Conservation (phyloP, 352 stramenopile genomes). For the Thraustochytrium sp. region DNA sequence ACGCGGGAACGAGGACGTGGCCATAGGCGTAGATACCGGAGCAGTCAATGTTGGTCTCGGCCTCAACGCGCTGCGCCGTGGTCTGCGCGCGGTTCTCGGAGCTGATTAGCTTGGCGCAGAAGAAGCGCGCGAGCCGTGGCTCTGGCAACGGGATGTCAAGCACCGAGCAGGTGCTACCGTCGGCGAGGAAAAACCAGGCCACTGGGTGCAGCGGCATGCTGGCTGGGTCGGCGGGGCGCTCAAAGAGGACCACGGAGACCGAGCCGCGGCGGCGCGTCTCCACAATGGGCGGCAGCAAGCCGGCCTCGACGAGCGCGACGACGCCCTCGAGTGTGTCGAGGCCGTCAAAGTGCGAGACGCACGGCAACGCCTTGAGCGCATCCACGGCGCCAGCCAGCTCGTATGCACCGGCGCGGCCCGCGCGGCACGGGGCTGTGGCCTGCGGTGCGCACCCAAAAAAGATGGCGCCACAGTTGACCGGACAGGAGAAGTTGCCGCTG, state of each 20-base stretch:
- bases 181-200: neutral
- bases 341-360: neutral
- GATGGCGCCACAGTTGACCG: neutral
- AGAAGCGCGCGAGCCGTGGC: neutral
- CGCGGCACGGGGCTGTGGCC: neutral
- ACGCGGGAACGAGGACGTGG: no score
- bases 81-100: neutral
- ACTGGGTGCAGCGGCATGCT: neutral
- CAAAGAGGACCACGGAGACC: neutral
- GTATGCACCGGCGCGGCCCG: neutral
- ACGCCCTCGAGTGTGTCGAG: neutral
- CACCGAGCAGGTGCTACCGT: neutral
- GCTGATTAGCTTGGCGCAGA: neutral
- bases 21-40: conserved; percentile 5
- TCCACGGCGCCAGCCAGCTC: neutral
- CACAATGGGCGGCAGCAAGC: neutral
- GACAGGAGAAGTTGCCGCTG: conserved; percentile 15
- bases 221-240: neutral
- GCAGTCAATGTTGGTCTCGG: neutral
- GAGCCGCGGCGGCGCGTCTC: neutral
- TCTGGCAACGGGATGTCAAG: neutral
- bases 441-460: neutral
- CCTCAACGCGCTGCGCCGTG: neutral
- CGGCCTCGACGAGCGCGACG: neutral
- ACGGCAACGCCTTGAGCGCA: neutral